These are phyloP conservation scores for Rhodotorula toruloides DNA, from an alignment of 768 basidiomycete species.

Conservation along the genomic window DNA sequence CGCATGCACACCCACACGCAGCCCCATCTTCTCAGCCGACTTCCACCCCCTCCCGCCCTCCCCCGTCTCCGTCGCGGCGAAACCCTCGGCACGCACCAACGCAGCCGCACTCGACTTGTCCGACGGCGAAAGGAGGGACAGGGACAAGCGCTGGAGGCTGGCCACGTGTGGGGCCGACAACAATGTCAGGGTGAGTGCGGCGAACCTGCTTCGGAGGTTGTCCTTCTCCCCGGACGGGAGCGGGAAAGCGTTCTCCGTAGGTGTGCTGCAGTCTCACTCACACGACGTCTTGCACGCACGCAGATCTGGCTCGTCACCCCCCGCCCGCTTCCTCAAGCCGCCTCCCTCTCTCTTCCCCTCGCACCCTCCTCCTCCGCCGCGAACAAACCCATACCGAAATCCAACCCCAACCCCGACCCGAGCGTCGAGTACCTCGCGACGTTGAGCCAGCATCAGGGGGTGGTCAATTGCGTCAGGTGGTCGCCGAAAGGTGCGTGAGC, in stretches of 20 bases:
- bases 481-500: slow-evolving; percentile 74
- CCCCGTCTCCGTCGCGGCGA: slow-evolving; percentile 7
- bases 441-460: slow-evolving; percentile 81
- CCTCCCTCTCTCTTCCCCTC: slow-evolving; percentile 42
- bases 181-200: slow-evolving; percentile 88
- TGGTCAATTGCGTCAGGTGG: slow-evolving; percentile 93
- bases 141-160: slow-evolving; percentile 66
- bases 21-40: slow-evolving; percentile 93
- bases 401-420: slow-evolving; percentile 51
- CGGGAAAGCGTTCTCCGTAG: background rate
- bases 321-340: slow-evolving; percentile 24
- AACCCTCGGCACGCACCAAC: slow-evolving; percentile 46
- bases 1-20: too few relatives aligned
- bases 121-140: slow-evolving; percentile 31
- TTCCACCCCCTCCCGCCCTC: slow-evolving; percentile 73
- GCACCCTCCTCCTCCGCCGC: background rate
- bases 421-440: slow-evolving; percentile 95
- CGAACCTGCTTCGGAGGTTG: slow-evolving; percentile 7
- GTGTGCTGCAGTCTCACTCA: slow-evolving; percentile 4
- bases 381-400: slow-evolving; percentile 11
- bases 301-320: slow-evolving; percentile 43
- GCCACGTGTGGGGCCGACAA: slow-evolving; percentile 97
- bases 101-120: slow-evolving; percentile 8
- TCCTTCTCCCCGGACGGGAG: background rate
- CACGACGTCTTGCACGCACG: slow-evolving; percentile 14